Conservation (phyloP, 768 basidiomycete species). For the Suillus tomentosus region DNA sequence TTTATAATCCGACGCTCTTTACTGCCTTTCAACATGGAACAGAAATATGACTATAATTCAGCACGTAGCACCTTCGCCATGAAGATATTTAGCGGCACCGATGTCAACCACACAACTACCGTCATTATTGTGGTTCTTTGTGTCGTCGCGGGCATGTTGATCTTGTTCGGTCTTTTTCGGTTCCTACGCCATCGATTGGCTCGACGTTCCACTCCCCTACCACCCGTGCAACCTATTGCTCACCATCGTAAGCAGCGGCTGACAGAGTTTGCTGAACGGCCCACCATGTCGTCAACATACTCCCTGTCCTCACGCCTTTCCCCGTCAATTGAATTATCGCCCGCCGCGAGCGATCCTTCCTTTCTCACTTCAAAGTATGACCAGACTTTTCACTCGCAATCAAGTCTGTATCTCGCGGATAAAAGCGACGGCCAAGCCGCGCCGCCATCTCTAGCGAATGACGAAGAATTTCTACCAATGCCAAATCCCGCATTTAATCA, state of each 20-base stretch:
- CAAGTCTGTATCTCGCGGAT: constrained; percentile 20
- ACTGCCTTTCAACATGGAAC: neutral
- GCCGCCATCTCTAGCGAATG: constrained; percentile 7
- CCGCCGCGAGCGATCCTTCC: constrained; percentile 37
- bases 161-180: constrained; percentile 40
- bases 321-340: constrained; percentile 22
- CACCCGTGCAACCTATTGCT: constrained; percentile 66
- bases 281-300: constrained; percentile 24
- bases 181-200: constrained; percentile 37
- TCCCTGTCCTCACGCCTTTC: constrained; percentile 25
- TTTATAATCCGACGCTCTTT: constrained; percentile 7
- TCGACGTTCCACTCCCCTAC: constrained; percentile 49
- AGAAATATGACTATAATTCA: neutral
- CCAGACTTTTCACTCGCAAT: constrained; percentile 19
- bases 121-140: constrained; percentile 54
- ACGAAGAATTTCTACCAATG: constrained; percentile 1
- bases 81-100: neutral
- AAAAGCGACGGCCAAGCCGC: constrained; percentile 19
- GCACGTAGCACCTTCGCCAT: neutral
- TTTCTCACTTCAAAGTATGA: constrained; percentile 27
- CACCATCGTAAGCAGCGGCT: constrained; percentile 56
- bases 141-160: constrained; percentile 42
- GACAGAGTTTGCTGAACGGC: constrained; percentile 40
- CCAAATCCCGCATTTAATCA: constrained; percentile 11
- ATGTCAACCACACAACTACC: constrained; percentile 26